A percentile compares a stretch with the other conserved stretches of the same genome.
phyloP scores from a whole-genome alignment of 768 basidiomycete genomes.

The Aureoboletus auriporus region DNA sequence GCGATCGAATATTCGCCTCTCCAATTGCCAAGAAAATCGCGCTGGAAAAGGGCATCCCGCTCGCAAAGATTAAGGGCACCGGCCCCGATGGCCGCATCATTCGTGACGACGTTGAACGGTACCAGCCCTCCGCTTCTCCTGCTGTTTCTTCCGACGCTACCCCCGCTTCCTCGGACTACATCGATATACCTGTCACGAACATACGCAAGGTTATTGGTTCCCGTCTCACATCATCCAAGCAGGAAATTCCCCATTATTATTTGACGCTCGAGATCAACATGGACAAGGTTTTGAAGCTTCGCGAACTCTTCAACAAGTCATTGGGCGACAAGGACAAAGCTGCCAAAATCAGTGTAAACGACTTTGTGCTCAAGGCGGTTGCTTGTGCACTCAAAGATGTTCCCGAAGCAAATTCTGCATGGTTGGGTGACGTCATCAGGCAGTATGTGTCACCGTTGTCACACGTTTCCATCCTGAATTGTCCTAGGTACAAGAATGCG shows the following conservation, averaged over 20 bases:
- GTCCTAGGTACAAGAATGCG: constrained; percentile 82
- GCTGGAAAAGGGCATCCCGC: constrained; percentile 87
- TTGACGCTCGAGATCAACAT: constrained; percentile 92
- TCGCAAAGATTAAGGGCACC: constrained; percentile 85
- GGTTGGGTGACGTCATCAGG: constrained; percentile 93
- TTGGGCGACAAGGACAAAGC: constrained; percentile 83
- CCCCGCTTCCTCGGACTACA: constrained; percentile 67
- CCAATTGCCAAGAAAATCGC: constrained; percentile 98
- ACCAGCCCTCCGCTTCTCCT: constrained; percentile 53
- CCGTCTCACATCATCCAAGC: constrained; percentile 90
- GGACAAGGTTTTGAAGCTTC: constrained; percentile 91
- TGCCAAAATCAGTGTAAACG: constrained; percentile 94
- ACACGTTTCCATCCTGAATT: background rate
- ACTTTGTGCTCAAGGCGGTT: constrained; percentile 95
- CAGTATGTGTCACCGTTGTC: constrained; percentile 55
- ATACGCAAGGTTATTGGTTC: constrained; percentile 93
- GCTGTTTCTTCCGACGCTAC: constrained; percentile 42
- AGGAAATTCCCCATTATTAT: constrained; percentile 96
- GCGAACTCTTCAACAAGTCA: constrained; percentile 93
- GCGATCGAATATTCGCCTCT: constrained; percentile 89
- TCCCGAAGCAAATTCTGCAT: constrained; percentile 96
- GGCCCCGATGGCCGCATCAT: constrained; percentile 94
- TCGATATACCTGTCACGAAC: constrained; percentile 85
- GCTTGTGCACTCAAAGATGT: constrained; percentile 90
- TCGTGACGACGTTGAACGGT: constrained; percentile 92